Base-by-base conservation (phyloP, 441 rosid genomes). In the Adansonia grandidieri region DNA sequence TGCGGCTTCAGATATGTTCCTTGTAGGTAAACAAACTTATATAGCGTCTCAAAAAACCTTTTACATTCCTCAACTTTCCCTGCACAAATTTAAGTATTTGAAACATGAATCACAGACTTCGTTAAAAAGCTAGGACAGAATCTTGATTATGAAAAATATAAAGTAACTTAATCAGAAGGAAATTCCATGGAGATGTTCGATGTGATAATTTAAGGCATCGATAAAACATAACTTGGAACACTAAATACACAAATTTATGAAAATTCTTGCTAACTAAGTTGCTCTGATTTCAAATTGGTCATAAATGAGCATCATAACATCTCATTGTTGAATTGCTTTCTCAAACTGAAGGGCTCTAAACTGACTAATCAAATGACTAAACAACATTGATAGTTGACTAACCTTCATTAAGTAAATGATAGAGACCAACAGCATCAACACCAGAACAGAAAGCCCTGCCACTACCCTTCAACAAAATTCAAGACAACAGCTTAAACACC, bases 1-100 rank as follows among this genome's bases (percentile, higher is more conserved):
- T 90, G 92, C 79, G 99, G 98, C 84, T 94, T 96, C 80, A 92
- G 76, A 84, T 90, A 96, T 54, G 97, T 96, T 85, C 93, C 99
- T 87, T 91, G 98, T 60, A 94, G 82, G 80, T 96, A 96, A n/a
- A 88, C 95, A 73, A 91, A 93, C 83, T 92, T 90, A 82, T 94
- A 92, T 60, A 96, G 80, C 3, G 85, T 84, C 80, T 84, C 85
- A 44, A 91, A 89, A 89, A 85, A 92, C 32, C 61, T 77, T 83
- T 88, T 93, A 81, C 96, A 91, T 42, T 91, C 97, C 76, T 91
- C 92, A 75, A 84, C 76, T 79, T 85, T 90, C 79, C 98, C 98
- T 96, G 94, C 78, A 83, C 5, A 84, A 9, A 67, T 57, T 11
- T 44, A 67, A 80, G 72, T 47, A 76, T 75, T 74, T 42, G 44